Base-by-base conservation (phyloP, 441 rosid species). In the Breynia disticha region DNA sequence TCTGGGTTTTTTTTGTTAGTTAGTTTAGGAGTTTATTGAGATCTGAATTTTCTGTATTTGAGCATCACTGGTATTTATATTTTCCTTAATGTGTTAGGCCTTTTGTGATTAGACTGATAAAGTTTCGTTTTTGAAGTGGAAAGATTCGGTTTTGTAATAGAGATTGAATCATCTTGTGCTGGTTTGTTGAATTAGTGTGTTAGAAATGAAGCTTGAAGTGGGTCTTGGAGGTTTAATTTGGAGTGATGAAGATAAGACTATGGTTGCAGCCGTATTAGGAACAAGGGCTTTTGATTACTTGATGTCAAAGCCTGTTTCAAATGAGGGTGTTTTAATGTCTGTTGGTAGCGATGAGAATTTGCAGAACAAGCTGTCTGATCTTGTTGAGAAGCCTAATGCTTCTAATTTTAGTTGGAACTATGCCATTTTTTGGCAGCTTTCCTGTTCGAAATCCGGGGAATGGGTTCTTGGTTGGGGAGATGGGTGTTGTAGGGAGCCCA, bases 391-490 rank as follows among this genome's bases (percentile, higher is more conserved):
- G 9, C 96, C 95, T 14, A 65, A 77, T 74, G 55, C 72, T 0
- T 79, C 87, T 12, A 82, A 72, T 75, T 90, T 90, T 55, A 85
- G 65, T 76, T 93, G 96, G 97, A 83, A 90, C 42, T 89, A 93
- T 75, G 98, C 98, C 7, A 88, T 93, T 46, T 93, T 84, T 73
- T 86, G 97, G 98, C 98, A 93, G 73, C 75, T 84, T 22, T 82
- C 93, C 0, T 79, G 70, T 71, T 87, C 46, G 93, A 88, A 70
- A 71, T 48, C 80, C 5, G 75, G 78, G 32, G 39, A 78, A 0
- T 37, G 77, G 6, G 47, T 81, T 5, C 74, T 93, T 2, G 96
- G 90, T 0, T 93, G 97, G 98, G 98, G 96, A 19, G 96, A 93
- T 64, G 97, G 93, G 0, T 93, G 84, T 58, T 93, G 88, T 67